Conservation (phyloP, 2,329 filamentous ascomycete genomes). For the Calonectria ilicicola region DNA sequence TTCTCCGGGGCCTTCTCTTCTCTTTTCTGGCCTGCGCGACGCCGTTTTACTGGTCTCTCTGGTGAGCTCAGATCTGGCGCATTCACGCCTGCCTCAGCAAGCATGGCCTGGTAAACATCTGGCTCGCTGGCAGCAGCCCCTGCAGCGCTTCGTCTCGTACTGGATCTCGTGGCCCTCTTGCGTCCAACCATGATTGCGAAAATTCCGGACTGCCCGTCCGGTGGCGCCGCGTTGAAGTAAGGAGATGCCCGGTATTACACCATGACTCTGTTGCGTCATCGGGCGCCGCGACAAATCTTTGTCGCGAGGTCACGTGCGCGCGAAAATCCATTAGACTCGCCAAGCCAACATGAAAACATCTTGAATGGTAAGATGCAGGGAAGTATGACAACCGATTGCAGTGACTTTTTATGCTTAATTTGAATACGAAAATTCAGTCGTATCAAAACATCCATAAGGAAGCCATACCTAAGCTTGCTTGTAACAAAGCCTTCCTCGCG, state of each 20-base stretch:
- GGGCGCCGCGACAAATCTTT: not conserved
- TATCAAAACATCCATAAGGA: not conserved
- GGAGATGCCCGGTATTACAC: slow-evolving; percentile 31
- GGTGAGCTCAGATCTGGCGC: slow-evolving; percentile 39
- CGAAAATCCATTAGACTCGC: not conserved
- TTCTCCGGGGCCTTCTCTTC: not conserved
- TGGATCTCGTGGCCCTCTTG: slow-evolving; percentile 43
- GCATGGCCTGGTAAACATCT: slow-evolving; percentile 62
- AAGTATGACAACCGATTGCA: not conserved
- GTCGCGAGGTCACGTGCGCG: slow-evolving; percentile 38
- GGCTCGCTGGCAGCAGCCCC: slow-evolving; percentile 41
- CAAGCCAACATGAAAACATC: not conserved
- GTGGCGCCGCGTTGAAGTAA: slow-evolving; percentile 14
- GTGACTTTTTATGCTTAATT: not conserved
- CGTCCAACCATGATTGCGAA: slow-evolving; percentile 46
- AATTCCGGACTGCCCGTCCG: not conserved
- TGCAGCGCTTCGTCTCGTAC: slow-evolving; percentile 29
- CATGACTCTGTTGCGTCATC: slow-evolving; percentile 41
- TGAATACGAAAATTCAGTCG: not conserved
- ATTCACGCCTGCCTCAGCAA: slow-evolving; percentile 60
- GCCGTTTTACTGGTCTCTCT: slow-evolving; percentile 56
- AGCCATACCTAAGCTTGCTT: no score
- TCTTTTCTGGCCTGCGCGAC: slow-evolving; percentile 40
- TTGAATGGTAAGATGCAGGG: not conserved
- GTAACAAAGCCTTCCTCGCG: no score